Evolutionary conservation across 345 rosid genomes (phyloP), one percentile per base, ranked within the genome.

Genomic region (Populus pruinosa): DNA sequence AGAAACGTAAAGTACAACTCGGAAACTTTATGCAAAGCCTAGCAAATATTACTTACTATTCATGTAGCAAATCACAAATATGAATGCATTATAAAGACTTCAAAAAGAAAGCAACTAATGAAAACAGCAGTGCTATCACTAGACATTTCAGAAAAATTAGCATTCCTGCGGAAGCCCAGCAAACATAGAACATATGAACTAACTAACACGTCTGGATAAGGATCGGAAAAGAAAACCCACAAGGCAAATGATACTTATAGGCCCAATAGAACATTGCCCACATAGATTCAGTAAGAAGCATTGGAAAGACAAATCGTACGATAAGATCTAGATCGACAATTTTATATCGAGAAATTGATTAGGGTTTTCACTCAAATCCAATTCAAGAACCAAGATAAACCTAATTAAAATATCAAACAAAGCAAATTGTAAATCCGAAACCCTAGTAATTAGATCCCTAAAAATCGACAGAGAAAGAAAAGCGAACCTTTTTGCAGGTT

Each of bases 401-500:
- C 33, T 65, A 33, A 59, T 23, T 59, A n/a, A 17, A 5, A 38
- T 38, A 39, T 6, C 38, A 62, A 18, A 2, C 23, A 69, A 71
- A 50, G 29, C 17, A 82, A 79, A 75, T 81, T 77, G 39, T 77
- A 69, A 82, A 82, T 77, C 84, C 21, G 80, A 86, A 87, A 86
- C 83, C 88, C 87, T 75, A 83, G 78, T 72, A 38, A 20, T 18
- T 35, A 76, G 74, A 77, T 77, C 77, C 49, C 67, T 29, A 75
- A 38, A 53, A 25, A 21, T 38, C 31, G 41, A 74, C 67, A 64
- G 3, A 53, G 12, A 11, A 25, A 56, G 0, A 29, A 36, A n/a
- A 25, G 20, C 2, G 8, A 65, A 95, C 99, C 99, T 95, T 95
- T 86, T 93, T 93, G 94, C 99, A 95, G 82, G 98, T 93, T 79